These are phyloP conservation scores for Phlebopus sp. DNA, from an alignment of 1,284 basidiomycete genomes.

Conservation along the genomic window DNA sequence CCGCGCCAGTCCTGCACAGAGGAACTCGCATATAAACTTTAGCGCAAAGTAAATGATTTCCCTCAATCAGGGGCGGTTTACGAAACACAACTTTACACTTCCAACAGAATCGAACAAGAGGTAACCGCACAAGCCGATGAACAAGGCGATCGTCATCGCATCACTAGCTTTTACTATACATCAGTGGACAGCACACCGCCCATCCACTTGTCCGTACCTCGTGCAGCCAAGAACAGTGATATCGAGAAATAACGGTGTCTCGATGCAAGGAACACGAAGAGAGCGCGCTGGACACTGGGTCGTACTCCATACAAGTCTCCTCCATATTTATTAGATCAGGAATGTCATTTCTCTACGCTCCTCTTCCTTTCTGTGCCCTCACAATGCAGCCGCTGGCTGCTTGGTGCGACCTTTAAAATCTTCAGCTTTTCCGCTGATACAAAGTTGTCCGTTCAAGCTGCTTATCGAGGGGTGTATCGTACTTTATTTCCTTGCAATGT, in stretches of 20 bases:
- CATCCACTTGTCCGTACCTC: conserved; percentile 33
- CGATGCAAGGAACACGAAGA: neutral
- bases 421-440: no score
- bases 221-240: conserved; percentile 4
- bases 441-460: no score
- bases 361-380: no score
- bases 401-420: no score
- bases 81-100: neutral
- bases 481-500: no score
- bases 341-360: no score
- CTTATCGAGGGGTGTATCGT: no score
- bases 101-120: conserved; percentile 33
- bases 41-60: conserved; percentile 40
- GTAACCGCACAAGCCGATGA: conserved; percentile 17
- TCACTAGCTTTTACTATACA: conserved; percentile 39
- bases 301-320: no score
- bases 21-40: conserved; percentile 35
- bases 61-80: neutral
- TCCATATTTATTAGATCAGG: no score
- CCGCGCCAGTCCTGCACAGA: conserved; percentile 41
- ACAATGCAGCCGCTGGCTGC: no score
- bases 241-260: conserved; percentile 11
- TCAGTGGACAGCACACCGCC: conserved; percentile 35
- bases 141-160: conserved; percentile 28
- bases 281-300: no score